A percentile compares a stretch with the other conserved stretches of the same genome.
Conservation (phyloP, 139 green algal species). For the Haematococcus lacustris region DNA sequence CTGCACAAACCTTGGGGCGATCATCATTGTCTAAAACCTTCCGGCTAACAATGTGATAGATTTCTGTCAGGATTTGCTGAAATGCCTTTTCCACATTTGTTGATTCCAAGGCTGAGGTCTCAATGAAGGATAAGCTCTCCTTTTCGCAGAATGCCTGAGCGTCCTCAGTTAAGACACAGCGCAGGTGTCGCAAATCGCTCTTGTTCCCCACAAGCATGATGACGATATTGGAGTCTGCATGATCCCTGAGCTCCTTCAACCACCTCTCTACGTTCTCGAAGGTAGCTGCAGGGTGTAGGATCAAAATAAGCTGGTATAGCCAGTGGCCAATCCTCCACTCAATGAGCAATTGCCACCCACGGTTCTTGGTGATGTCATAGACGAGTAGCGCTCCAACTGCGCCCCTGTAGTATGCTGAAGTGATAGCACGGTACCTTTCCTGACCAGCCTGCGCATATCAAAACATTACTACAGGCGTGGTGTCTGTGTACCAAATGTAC, state of each 20-base stretch:
- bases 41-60: conserved; percentile 97
- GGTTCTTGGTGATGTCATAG: conserved; percentile 98
- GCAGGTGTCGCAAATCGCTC: conserved; percentile 90
- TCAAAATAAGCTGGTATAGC: too few relatives aligned
- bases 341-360: too few relatives aligned
- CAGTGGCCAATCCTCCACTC: too few relatives aligned
- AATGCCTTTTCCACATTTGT: conserved; percentile 98
- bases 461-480: too few relatives aligned
- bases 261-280: conserved; percentile 98
- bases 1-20: conserved; percentile 35
- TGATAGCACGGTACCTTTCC: conserved; percentile 97
- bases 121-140: conserved; percentile 95
- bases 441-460: conserved; percentile 81
- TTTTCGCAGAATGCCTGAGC: conserved; percentile 83
- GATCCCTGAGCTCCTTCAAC: conserved; percentile 97
- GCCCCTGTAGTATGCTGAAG: conserved; percentile 97
- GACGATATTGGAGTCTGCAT: conserved; percentile 97
- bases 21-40: conserved; percentile 71
- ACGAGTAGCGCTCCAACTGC: conserved; percentile 95
- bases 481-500: too few relatives aligned
- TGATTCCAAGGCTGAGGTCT: conserved; percentile 95
- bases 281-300: conserved; percentile 68
- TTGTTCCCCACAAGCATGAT: conserved; percentile 99
- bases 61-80: conserved; percentile 94
- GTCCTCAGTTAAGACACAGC: conserved; percentile 87